Percentiles rank a stretch among this genome's conserved stretches.
Conservation (phyloP, 768 basidiomycete genomes). For the Rubroboletus pulcherrimus region DNA sequence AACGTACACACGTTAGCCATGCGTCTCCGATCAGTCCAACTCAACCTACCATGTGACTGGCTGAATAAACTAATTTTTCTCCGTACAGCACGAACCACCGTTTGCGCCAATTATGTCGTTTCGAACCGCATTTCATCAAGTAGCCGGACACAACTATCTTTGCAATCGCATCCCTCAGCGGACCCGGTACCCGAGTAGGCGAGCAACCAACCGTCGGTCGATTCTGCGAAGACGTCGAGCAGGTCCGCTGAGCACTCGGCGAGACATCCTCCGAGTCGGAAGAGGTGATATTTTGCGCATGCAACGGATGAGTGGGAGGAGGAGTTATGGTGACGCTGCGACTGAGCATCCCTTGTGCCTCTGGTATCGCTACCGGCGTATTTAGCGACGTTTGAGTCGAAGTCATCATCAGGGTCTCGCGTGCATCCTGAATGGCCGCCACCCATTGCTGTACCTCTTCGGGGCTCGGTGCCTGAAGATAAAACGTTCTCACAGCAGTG, state of each 20-base stretch:
- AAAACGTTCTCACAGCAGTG: slow-evolving; percentile 84
- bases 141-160: slow-evolving; percentile 88
- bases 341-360: slow-evolving; percentile 26
- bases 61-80: slow-evolving; percentile 82
- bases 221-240: slow-evolving; percentile 45
- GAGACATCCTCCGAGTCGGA: slow-evolving; percentile 78
- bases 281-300: slow-evolving; percentile 56
- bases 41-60: slow-evolving; percentile 87
- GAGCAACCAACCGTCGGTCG: slow-evolving; percentile 40
- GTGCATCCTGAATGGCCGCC: slow-evolving; percentile 70
- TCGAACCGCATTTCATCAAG: slow-evolving; percentile 93
- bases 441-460: slow-evolving; percentile 86
- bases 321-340: slow-evolving; percentile 38
- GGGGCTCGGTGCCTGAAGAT: slow-evolving; percentile 73
- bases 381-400: slow-evolving; percentile 54
- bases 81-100: slow-evolving; percentile 94
- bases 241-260: slow-evolving; percentile 40
- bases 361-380: slow-evolving; percentile 54
- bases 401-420: slow-evolving; percentile 59
- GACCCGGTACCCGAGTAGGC: slow-evolving; percentile 38
- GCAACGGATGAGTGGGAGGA: slow-evolving; percentile 43
- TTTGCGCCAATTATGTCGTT: slow-evolving; percentile 93
- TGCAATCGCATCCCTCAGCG: slow-evolving; percentile 49
- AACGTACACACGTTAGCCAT: slow-evolving; percentile 8
- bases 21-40: slow-evolving; percentile 8